Conservation (phyloP, 257 asterid genomes). For the Apocynum venetum region DNA sequence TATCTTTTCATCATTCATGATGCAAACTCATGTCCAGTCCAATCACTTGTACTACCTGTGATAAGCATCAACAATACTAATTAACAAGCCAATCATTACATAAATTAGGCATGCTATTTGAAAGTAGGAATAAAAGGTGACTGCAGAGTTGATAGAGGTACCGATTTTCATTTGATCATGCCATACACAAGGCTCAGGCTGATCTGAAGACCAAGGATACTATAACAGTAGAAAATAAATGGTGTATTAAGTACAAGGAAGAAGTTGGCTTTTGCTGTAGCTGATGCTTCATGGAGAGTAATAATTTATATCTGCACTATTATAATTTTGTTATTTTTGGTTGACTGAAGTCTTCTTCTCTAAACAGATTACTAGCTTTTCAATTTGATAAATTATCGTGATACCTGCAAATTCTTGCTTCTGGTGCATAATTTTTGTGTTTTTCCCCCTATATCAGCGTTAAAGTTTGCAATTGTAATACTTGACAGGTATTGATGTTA, state of each 20-base stretch:
- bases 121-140: background rate
- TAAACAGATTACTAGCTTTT: background rate
- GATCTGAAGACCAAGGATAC: background rate
- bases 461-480: slow-evolving; percentile 16
- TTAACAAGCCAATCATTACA: background rate
- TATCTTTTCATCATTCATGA: background rate
- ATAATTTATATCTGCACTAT: background rate
- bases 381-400: background rate
- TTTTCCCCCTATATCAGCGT: background rate
- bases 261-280: background rate
- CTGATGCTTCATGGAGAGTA: background rate
- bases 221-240: background rate
- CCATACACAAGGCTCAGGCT: background rate
- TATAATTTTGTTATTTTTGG: background rate
- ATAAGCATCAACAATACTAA: background rate
- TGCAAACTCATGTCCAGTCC: background rate
- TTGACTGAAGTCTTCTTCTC: background rate
- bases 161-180: background rate
- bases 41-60: background rate
- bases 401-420: background rate
- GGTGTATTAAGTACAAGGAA: background rate
- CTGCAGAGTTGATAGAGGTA: background rate
- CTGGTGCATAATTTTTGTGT: too few species aligned
- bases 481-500: slow-evolving; percentile 76
- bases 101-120: background rate